These are phyloP conservation scores for Petrea volubilis DNA, from an alignment of 257 asterid genomes.

Conservation along the genomic window DNA sequence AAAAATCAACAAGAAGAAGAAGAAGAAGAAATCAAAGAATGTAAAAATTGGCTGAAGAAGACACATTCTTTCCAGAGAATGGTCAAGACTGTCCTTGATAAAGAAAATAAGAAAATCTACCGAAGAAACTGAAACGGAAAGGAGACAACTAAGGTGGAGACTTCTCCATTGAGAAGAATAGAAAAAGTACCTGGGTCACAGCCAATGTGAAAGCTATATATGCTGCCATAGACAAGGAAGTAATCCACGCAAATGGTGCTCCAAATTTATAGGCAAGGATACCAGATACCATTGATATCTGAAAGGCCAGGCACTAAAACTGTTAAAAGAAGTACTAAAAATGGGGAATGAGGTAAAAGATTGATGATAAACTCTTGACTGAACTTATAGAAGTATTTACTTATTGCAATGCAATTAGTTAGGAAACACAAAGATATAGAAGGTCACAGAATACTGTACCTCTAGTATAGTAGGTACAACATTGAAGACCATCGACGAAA, in stretches of 20 bases:
- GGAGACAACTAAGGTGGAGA: not conserved
- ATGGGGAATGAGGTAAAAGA: constrained; percentile 14
- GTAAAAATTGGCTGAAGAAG: not conserved
- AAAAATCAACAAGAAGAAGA: no score
- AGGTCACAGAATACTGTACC: constrained; percentile 41
- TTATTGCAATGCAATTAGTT: not conserved
- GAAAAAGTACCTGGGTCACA: constrained; percentile 74
- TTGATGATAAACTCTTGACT: not conserved
- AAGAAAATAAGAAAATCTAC: constrained; percentile 3
- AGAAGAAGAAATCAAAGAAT: not conserved
- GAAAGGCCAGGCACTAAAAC: constrained; percentile 48
- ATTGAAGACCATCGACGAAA: constrained; percentile 93
- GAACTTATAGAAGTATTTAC: not conserved
- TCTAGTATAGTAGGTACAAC: constrained; percentile 91
- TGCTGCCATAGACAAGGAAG: constrained; percentile 83
- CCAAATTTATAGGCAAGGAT: constrained; percentile 98
- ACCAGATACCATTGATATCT: constrained; percentile 97
- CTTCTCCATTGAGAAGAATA: not conserved
- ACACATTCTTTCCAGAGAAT: not conserved
- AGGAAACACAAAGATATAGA: constrained; percentile 4
- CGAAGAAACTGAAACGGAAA: constrained; percentile 2
- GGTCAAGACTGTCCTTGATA: not conserved
- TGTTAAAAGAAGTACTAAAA: constrained; percentile 22
- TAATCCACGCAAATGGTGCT: constrained; percentile 97
- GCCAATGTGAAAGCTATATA: constrained; percentile 80